Evolutionary conservation across 2,329 filamentous ascomycete genomes (phyloP).

Genomic region (Helotiales sp.): DNA sequence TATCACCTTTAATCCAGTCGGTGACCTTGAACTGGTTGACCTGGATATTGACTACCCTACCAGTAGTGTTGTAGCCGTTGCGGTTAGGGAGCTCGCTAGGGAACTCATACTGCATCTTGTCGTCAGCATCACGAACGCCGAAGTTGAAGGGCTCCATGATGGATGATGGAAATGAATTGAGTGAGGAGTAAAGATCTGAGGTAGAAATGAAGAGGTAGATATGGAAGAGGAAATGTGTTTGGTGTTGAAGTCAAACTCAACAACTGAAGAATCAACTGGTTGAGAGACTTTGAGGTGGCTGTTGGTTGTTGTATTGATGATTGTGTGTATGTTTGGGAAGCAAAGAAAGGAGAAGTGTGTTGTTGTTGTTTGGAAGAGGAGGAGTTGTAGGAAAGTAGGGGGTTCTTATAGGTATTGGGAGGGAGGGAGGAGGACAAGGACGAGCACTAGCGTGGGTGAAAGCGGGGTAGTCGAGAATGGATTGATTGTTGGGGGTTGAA

Average conservation of each 20-base stretch:
- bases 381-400: not conserved
- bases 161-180: slow-evolving; percentile 21
- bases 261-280: slow-evolving; percentile 26
- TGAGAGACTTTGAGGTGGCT: slow-evolving; percentile 14
- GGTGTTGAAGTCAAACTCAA: slow-evolving; percentile 21
- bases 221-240: slow-evolving; percentile 15
- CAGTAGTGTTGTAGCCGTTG: slow-evolving; percentile 58
- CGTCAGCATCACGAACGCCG: slow-evolving; percentile 20
- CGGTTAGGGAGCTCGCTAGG: slow-evolving; percentile 47
- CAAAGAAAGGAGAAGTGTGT: not conserved
- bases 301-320: slow-evolving; percentile 1
- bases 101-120: slow-evolving; percentile 34
- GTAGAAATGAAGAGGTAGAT: slow-evolving; percentile 11
- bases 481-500: not conserved
- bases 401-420: not conserved
- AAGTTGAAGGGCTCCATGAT: slow-evolving; percentile 41
- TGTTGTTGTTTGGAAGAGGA: not conserved
- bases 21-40: slow-evolving; percentile 79
- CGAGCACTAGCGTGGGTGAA: not conserved
- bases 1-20: slow-evolving; percentile 60
- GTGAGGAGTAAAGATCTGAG: no score
- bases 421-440: not conserved
- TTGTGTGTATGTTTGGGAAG: slow-evolving; percentile 2
- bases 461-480: not conserved
- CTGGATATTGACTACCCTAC: slow-evolving; percentile 57